Conservation (phyloP, 768 basidiomycete species). For the Podaxis carcinomalis region DNA sequence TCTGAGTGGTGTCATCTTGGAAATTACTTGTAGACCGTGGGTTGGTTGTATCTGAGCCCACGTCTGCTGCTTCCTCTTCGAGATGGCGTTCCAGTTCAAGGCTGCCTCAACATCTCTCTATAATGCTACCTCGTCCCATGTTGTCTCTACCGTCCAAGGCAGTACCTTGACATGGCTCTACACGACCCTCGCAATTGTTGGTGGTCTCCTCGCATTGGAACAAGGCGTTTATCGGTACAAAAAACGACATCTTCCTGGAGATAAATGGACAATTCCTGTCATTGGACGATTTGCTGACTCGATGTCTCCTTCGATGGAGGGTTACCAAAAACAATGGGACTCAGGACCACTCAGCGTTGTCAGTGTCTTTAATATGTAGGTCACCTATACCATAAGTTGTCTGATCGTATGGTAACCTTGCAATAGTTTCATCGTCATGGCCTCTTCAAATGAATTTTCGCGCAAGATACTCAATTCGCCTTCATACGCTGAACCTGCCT, state of each 20-base stretch:
- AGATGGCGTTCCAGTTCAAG: conserved; percentile 26
- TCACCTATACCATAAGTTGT: conserved; percentile 8
- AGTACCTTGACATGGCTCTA: conserved; percentile 51
- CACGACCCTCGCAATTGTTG: conserved; percentile 65
- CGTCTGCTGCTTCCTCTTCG: conserved; percentile 19
- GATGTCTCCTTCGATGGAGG: conserved; percentile 85
- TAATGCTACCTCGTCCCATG: conserved; percentile 43
- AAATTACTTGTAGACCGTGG: conserved; percentile 11
- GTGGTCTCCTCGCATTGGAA: conserved; percentile 78
- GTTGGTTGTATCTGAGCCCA: not conserved
- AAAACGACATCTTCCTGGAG: conserved; percentile 85
- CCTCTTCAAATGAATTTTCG: conserved; percentile 87
- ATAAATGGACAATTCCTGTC: conserved; percentile 91
- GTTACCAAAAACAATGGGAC: conserved; percentile 90
- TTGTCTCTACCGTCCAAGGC: conserved; percentile 32
- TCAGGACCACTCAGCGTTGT: conserved; percentile 83
- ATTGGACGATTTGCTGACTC: conserved; percentile 97
- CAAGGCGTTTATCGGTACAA: conserved; percentile 87
- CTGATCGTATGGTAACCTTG: not conserved
- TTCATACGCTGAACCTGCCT: conserved; percentile 86
- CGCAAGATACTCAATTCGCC: conserved; percentile 98
- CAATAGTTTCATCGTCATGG: conserved; percentile 95
- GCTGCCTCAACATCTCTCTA: conserved; percentile 35
- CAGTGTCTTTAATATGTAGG: conserved; percentile 97
- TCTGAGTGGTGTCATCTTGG: conserved; percentile 28